phyloP scores from a whole-genome alignment of 768 basidiomycete species.

The Candolleomyces eurysporus region DNA sequence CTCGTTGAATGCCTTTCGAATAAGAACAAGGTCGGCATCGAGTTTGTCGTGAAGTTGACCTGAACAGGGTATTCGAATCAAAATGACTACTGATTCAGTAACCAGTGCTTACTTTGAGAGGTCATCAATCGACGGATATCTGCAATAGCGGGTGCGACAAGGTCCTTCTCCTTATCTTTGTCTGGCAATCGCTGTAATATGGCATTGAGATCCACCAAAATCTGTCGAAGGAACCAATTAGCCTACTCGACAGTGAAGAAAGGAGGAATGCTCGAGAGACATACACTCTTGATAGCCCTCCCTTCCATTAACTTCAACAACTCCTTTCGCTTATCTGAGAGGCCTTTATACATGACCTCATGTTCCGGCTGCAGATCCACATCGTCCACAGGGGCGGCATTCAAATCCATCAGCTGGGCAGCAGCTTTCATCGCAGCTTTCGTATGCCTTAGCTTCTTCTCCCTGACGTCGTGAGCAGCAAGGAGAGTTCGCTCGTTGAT shows the following conservation, averaged over 20 bases:
- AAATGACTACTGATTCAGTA: neutral
- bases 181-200: constrained; percentile 42
- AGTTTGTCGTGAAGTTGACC: constrained; percentile 57
- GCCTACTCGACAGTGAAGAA: neutral
- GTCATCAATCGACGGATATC: constrained; percentile 55
- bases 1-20: constrained; percentile 75
- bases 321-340: constrained; percentile 53
- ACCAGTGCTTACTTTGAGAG: constrained; percentile 52
- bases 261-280: constrained; percentile 21
- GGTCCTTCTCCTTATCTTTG: constrained; percentile 56
- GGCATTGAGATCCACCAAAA: constrained; percentile 42
- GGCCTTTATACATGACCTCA: constrained; percentile 51
- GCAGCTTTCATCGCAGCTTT: constrained; percentile 64
- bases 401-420: constrained; percentile 22
- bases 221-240: constrained; percentile 21
- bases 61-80: constrained; percentile 31
- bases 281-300: constrained; percentile 66
- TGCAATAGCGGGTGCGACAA: constrained; percentile 52
- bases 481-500: constrained; percentile 75
- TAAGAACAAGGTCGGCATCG: constrained; percentile 65
- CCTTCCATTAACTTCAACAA: constrained; percentile 44
- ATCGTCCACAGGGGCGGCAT: constrained; percentile 28
- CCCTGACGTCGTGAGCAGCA: constrained; percentile 65
- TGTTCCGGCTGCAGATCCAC: constrained; percentile 65
- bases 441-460: constrained; percentile 64